These are phyloP conservation scores for Trichomonascaceae sp. DNA, from an alignment of 1,139 yeast genomes.

Conservation along the genomic window DNA sequence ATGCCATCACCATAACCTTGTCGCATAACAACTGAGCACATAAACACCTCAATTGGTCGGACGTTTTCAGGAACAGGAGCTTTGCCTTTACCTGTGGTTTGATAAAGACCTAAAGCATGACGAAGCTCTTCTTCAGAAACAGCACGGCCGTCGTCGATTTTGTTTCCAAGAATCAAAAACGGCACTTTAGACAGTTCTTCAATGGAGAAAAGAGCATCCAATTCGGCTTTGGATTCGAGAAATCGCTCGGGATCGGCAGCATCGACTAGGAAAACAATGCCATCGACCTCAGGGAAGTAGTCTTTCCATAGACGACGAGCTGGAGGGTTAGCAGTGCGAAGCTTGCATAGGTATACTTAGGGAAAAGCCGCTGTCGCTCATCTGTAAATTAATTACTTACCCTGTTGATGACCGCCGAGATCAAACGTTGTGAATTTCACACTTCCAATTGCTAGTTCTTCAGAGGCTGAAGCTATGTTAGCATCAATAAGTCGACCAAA, in stretches of 20 bases:
- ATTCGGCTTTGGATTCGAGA: conserved; percentile 89
- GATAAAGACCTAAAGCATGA: conserved; percentile 79
- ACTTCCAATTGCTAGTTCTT: conserved; percentile 93
- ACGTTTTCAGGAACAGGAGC: conserved; percentile 63
- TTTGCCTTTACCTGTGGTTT: conserved; percentile 83
- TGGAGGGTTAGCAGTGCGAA: neutral
- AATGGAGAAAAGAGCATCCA: conserved; percentile 85
- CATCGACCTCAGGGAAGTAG: conserved; percentile 98
- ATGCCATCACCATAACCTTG: conserved; percentile 95
- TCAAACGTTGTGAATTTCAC: conserved; percentile 97
- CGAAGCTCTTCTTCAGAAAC: conserved; percentile 93
- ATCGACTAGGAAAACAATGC: conserved; percentile 93
- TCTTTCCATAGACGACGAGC: conserved; percentile 99
- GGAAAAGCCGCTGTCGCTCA: neutral
- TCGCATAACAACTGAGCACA: conserved; percentile 97
- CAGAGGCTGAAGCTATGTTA: conserved; percentile 52
- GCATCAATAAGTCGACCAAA: neutral
- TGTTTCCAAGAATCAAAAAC: conserved; percentile 89
- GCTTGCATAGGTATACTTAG: neutral
- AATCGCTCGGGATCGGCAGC: conserved; percentile 96
- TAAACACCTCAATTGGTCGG: conserved; percentile 92
- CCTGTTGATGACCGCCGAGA: conserved; percentile 93
- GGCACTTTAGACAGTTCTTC: conserved; percentile 89
- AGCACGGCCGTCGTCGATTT: conserved; percentile 90
- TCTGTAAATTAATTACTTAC: neutral